Base-by-base conservation (phyloP, 495 filamentous ascomycete genomes). In the Mycothermus thermophilus region DNA sequence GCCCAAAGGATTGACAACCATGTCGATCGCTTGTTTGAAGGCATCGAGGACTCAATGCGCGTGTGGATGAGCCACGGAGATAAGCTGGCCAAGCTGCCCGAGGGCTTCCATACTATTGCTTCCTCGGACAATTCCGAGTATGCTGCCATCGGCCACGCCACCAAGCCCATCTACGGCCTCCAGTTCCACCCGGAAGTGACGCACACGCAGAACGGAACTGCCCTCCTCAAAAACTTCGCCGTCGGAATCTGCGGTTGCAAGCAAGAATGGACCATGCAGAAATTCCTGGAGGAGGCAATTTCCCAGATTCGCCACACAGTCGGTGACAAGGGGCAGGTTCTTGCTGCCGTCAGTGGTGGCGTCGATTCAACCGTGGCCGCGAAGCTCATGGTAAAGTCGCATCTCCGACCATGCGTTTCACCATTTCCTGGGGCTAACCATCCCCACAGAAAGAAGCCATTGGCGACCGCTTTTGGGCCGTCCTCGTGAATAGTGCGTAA, bases 321-420 rank as follows among this genome's bases (percentile, higher is more conserved):
- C 23, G 86, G 87, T 5, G 64, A 74, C 11, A 76, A 68, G 31
- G 86, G 71, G 0, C 85, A 87, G 51, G 87, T 93, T 10, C 72
- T 93, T 40, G 83, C 82, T 19, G 80, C 83, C 30, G 80, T 87
- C 18, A 83, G 75, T 40, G 90, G 90, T 44, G 90, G 90, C 48
- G 90, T 97, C 3, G 90, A 97, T 53, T 80, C 72, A 7, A 97
- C 90, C 3, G 90, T 85, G 12, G 90, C 78, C 2, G 87, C 88
- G 1, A 79, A 77, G 50, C 65, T 95, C 3, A 92, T 93, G 82
- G 37, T 33, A 45, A 14, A 35, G n/a, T n/a, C n/a, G n/a, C n/a
- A n/a, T 35, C 37, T 12, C 15, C 20, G 16, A 5, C 8, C 10
- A 31, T 14, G 33, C 27, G 14, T n/a, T 29, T 31, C 14, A 32